Evolutionary conservation across 768 basidiomycete species (phyloP).

Genomic region (Serendipita sp.): DNA sequence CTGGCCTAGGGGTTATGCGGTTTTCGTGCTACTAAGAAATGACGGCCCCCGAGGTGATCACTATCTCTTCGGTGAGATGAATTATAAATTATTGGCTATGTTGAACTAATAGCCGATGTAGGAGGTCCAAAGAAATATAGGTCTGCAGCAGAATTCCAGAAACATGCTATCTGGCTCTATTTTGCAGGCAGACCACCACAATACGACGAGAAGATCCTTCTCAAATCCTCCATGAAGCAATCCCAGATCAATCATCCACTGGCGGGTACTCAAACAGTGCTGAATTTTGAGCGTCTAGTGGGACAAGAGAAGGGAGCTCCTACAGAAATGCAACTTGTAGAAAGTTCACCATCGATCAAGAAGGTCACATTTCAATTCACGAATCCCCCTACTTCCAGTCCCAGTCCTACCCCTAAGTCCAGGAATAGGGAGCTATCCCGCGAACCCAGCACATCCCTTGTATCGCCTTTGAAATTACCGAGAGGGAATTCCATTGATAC

Average conservation of each 20-base stretch:
- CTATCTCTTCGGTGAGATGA: background rate
- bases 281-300: no score
- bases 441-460: no score
- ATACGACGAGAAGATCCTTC: background rate
- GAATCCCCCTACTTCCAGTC: no score
- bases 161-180: background rate
- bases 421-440: no score
- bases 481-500: no score
- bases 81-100: background rate
- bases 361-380: no score
- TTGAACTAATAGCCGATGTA: background rate
- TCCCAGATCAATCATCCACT: background rate
- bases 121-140: background rate
- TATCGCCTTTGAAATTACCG: no score
- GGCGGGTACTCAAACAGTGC: no score
- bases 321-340: no score
- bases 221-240: background rate
- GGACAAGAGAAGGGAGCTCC: no score
- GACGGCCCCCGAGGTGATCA: background rate
- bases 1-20: background rate
- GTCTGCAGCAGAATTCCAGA: background rate
- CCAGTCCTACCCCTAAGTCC: no score
- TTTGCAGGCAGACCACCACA: background rate
- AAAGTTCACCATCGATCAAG: no score
- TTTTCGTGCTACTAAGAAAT: background rate